These are phyloP conservation scores for Xerocomellus chrysenteron DNA, from an alignment of 768 basidiomycete species.

Conservation along the genomic window DNA sequence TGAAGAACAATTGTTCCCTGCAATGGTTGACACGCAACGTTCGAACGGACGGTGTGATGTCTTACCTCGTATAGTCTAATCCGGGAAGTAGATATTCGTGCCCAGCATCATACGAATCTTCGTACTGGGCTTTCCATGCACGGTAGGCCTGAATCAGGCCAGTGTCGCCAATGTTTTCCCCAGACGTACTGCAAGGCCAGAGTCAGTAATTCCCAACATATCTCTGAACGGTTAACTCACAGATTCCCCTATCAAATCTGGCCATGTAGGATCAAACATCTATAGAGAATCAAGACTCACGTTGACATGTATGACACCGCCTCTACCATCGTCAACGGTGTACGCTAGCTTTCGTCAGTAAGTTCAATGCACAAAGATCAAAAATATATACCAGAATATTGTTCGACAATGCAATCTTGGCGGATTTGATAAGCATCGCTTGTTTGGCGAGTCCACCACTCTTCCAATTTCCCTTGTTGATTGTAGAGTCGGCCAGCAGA, in stretches of 20 bases:
- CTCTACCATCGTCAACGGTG: constrained; percentile 81
- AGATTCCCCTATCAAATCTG: constrained; percentile 59
- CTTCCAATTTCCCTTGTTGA: constrained; percentile 78
- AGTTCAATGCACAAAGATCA: background rate
- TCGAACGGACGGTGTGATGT: background rate
- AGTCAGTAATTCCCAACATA: constrained; percentile 6
- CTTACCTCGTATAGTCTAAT: constrained; percentile 67
- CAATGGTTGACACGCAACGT: background rate
- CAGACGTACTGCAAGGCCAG: constrained; percentile 62
- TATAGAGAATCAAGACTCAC: constrained; percentile 40
- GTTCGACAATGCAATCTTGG: constrained; percentile 86
- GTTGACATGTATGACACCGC: constrained; percentile 81
- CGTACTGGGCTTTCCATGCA: constrained; percentile 84
- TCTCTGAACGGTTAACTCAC: constrained; percentile 39
- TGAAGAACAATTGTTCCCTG: constrained; percentile 93
- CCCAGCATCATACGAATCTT: constrained; percentile 53
- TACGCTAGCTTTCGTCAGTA: constrained; percentile 50
- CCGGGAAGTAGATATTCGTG: constrained; percentile 81
- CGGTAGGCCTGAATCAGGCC: constrained; percentile 84
- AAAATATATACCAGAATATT: constrained; percentile 72
- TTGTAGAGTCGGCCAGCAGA: constrained; percentile 89
- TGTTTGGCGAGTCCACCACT: constrained; percentile 94
- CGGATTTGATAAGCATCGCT: constrained; percentile 79
- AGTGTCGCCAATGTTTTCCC: constrained; percentile 88
- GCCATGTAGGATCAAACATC: background rate